Evolutionary conservation across 768 basidiomycete species (phyloP), one percentile per base, ranked within the genome.

Genomic region (Leccinum imitatum): DNA sequence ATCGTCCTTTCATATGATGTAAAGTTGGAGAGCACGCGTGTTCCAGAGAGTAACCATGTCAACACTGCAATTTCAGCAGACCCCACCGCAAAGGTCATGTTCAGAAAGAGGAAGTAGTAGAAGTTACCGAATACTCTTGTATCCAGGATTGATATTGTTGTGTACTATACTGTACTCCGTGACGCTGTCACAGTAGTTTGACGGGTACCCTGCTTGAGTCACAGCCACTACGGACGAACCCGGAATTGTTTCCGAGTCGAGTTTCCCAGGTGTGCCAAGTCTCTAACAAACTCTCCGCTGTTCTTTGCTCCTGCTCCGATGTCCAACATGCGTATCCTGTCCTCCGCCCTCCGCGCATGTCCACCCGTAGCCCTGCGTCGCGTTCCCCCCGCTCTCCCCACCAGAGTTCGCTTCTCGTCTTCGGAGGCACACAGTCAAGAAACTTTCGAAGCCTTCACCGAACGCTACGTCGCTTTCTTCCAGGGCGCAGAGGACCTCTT

Each of bases 401-500:
- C 62, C 25, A 53, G 62, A 5, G 61, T 67, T 25, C 73, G 75
- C 30, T 75, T 75, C 57, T 73, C 75, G 33, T 76, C 79, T 46
- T 80, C 84, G 52, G 77, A 77, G 71, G 84, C 82, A 44, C 93
- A 93, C 77, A 85, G 87, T 63, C 88, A 93, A 75, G 95, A 98
- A 79, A 84, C 90, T 17, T 98, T 93, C 77, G 95, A 97, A 74
- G 84, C 90, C 50, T 98, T 98, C 82, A 93, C 91, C 69, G 84
- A 87, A 62, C 93, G 96, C 72, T 98, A 98, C 78, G 88, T 94
- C 71, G 81, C 81, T 65, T 99, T 99, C 78, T 99, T 99, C 84
- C 78, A 91, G 71, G 82, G 85, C 58, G 94, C 93, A 53, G 87
- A 94, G 71, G 97, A 99, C 79, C 84, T 98, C 59, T 99, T 99